A percentile compares a stretch with the other conserved stretches of the same genome.
Conservation (phyloP, 1,139 yeast genomes). For the Suhomyces kunorum region DNA sequence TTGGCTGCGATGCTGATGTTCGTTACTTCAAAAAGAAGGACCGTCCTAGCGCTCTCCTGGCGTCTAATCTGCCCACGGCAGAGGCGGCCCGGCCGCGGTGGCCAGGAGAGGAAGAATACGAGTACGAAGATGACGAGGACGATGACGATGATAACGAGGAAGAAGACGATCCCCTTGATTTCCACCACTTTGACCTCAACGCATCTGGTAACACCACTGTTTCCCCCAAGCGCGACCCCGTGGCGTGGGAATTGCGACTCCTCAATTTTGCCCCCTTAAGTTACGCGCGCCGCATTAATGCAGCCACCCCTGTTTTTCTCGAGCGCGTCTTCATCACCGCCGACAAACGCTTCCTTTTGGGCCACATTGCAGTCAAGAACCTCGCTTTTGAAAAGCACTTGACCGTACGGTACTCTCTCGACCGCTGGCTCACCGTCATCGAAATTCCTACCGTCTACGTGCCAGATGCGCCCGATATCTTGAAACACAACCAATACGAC, state of each 20-base stretch:
- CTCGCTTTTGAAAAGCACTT: slow-evolving; percentile 64
- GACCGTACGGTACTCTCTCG: slow-evolving; percentile 64
- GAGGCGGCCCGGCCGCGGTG: slow-evolving; percentile 25
- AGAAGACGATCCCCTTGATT: slow-evolving; percentile 24
- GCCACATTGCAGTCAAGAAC: slow-evolving; percentile 74
- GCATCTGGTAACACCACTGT: slow-evolving; percentile 22
- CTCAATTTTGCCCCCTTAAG: slow-evolving; percentile 48
- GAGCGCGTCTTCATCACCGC: slow-evolving; percentile 64
- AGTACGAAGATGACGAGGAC: slow-evolving; percentile 19
- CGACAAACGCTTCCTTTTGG: slow-evolving; percentile 59
- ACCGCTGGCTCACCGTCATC: slow-evolving; percentile 70
- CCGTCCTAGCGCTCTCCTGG: slow-evolving; percentile 73
- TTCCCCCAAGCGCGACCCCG: slow-evolving; percentile 22
- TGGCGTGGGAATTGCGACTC: slow-evolving; percentile 52
- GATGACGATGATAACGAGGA: slow-evolving; percentile 20
- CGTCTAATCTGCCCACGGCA: slow-evolving; percentile 58
- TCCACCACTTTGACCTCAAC: slow-evolving; percentile 16
- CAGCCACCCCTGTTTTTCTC: slow-evolving; percentile 53
- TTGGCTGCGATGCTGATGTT: slow-evolving; percentile 66
- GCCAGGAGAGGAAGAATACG: slow-evolving; percentile 16
- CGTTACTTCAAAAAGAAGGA: slow-evolving; percentile 72
- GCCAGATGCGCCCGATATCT: slow-evolving; percentile 57
- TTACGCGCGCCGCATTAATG: slow-evolving; percentile 41
- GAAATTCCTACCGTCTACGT: slow-evolving; percentile 67
- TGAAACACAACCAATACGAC: slow-evolving; percentile 54